Evolutionary conservation across 2,329 filamentous ascomycete species (phyloP).

Genomic region (Ophiognomonia clavigignenti-juglandacearum): DNA sequence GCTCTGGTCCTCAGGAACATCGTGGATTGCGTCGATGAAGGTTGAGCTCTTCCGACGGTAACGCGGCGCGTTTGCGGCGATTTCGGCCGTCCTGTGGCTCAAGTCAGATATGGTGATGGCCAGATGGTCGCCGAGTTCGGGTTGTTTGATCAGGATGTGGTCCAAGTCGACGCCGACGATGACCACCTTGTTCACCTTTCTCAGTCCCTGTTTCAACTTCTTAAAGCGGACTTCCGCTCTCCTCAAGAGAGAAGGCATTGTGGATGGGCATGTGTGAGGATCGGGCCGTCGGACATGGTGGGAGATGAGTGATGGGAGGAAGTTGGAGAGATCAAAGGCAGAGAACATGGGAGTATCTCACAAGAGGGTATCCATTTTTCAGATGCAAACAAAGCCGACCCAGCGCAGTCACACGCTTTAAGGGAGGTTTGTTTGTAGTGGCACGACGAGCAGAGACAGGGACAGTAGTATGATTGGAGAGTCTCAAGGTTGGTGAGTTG

Average conservation of each 20-base stretch:
- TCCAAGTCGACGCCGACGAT: background rate
- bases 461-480: too few relatives aligned
- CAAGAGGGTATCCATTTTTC: slow-evolving; percentile 27
- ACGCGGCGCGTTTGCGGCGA: slow-evolving; percentile 83
- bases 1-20: slow-evolving; percentile 73
- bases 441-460: background rate
- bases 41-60: slow-evolving; percentile 92
- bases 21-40: slow-evolving; percentile 95
- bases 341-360: slow-evolving; percentile 18
- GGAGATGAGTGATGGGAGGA: background rate
- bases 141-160: background rate
- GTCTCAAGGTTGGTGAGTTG: too few relatives aligned
- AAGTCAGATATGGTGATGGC: slow-evolving; percentile 24
- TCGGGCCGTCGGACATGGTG: too few relatives aligned
- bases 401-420: background rate
- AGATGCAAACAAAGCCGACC: background rate
- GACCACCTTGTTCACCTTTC: background rate
- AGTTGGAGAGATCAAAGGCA: background rate
- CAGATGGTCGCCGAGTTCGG: slow-evolving; percentile 16
- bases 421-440: background rate
- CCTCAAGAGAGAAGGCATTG: background rate
- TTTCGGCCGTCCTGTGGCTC: slow-evolving; percentile 70
- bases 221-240: background rate
- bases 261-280: background rate
- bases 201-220: background rate